A percentile compares a stretch with the other conserved stretches of the same genome.
Evolutionary conservation across 148 eudicot species (phyloP).

Genomic region (Spergularia marina): DNA sequence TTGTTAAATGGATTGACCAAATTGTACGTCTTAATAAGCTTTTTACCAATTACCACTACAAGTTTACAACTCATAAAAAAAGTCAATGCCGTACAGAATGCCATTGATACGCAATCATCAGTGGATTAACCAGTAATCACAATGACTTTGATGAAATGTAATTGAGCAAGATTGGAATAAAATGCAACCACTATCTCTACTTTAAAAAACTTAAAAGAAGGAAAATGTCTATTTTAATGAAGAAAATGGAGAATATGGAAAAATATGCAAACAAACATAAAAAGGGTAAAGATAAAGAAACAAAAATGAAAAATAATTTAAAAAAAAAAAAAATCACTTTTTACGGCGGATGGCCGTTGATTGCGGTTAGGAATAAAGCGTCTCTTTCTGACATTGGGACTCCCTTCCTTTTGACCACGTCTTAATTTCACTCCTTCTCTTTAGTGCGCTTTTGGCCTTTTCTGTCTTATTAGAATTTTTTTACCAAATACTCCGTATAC

Average conservation of each 20-base stretch:
- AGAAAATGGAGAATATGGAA: not conserved
- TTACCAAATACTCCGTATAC: no score
- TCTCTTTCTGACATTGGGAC: constrained; percentile 18
- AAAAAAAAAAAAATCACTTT: not conserved
- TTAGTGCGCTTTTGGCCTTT: constrained; percentile 18
- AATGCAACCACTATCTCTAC: no score
- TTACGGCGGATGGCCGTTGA: constrained; percentile 48
- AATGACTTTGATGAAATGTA: no score
- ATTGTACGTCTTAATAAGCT: no score
- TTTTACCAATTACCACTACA: no score
- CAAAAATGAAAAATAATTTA: not conserved
- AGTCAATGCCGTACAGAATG: no score
- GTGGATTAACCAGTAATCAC: no score
- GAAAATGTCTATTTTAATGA: not conserved
- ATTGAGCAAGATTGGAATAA: no score
- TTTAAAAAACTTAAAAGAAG: no score
- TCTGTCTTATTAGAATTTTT: not conserved
- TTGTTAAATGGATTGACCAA: no score
- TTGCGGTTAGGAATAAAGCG: constrained; percentile 70
- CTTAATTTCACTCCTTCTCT: not conserved
- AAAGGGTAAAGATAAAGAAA: not conserved
- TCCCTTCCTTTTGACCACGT: constrained; percentile 32
- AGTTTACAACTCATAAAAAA: no score
- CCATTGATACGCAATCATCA: no score
- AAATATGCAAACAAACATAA: not conserved